phyloP scores from a whole-genome alignment of 306 rosid species.

The Cyclanthera cordifolia region DNA sequence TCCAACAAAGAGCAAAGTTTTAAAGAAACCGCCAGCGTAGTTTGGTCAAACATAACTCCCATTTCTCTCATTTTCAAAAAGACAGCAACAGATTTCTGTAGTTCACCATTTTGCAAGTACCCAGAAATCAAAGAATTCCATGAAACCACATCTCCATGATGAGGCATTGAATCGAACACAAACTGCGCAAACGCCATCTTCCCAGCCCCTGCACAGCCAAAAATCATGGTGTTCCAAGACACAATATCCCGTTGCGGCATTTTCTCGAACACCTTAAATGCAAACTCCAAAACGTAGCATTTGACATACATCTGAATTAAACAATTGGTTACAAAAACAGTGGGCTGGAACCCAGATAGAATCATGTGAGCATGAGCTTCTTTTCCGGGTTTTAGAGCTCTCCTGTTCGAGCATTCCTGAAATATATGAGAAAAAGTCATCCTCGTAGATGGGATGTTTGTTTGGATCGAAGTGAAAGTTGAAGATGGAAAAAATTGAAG shows the following conservation, averaged over 20 bases:
- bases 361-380: conserved; percentile 68
- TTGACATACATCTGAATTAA: conserved; percentile 50
- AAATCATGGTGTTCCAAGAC: conserved; percentile 79
- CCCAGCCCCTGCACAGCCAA: conserved; percentile 45
- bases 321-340: conserved; percentile 57
- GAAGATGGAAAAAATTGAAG: conserved; percentile 17
- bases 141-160: conserved; percentile 55
- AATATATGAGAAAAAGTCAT: conserved; percentile 58
- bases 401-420: conserved; percentile 51
- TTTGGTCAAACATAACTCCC: conserved; percentile 34
- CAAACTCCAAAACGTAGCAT: conserved; percentile 35
- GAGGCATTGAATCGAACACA: conserved; percentile 49
- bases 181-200: conserved; percentile 34
- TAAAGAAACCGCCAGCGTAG: conserved; percentile 47
- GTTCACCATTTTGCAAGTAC: conserved; percentile 35
- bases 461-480: conserved; percentile 19
- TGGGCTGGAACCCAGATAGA: conserved; percentile 53
- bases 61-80: conserved; percentile 40
- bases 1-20: conserved; percentile 52
- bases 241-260: conserved; percentile 42
- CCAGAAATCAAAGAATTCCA: conserved; percentile 77
- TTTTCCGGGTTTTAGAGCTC: conserved; percentile 44
- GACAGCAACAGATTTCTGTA: conserved; percentile 23
- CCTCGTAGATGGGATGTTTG: conserved; percentile 29
- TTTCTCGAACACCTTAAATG: conserved; percentile 44